Evolutionary conservation across 352 stramenopile species (phyloP).

Genomic region (Pythium oligandrum): DNA sequence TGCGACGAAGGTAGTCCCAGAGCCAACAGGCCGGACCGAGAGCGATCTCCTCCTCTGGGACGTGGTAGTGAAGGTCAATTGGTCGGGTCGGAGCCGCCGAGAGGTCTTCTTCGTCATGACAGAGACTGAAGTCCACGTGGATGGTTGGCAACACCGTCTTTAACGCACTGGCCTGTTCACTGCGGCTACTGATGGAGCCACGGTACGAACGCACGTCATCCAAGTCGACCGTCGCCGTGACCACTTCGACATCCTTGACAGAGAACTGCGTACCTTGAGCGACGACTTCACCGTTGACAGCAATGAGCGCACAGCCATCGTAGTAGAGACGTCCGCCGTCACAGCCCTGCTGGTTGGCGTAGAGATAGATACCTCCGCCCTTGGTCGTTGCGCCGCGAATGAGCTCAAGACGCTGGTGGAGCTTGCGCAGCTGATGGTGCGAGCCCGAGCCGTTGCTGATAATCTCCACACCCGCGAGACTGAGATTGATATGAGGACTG

Average conservation of each 20-base stretch:
- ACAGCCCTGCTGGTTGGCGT: constrained; percentile 97
- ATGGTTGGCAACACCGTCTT: constrained; percentile 68
- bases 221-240: constrained; percentile 97
- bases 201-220: constrained; percentile 97
- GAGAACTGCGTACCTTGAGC: constrained; percentile 97
- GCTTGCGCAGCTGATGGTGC: constrained; percentile 96
- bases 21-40: constrained; percentile 97
- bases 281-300: constrained; percentile 95
- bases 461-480: constrained; percentile 95
- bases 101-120: constrained; percentile 49
- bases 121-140: constrained; percentile 73
- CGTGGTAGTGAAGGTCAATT: constrained; percentile 77
- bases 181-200: constrained; percentile 89
- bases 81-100: constrained; percentile 24
- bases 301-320: constrained; percentile 97
- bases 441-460: constrained; percentile 96
- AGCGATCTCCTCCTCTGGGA: constrained; percentile 96
- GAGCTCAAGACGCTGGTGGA: constrained; percentile 89
- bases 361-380: constrained; percentile 98
- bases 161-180: constrained; percentile 89
- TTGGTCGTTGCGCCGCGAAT: constrained; percentile 91
- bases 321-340: constrained; percentile 97
- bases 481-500: constrained; percentile 93
- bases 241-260: constrained; percentile 94
- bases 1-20: constrained; percentile 97